Conservation (phyloP, 345 rosid genomes). For the Citrus maxima region DNA sequence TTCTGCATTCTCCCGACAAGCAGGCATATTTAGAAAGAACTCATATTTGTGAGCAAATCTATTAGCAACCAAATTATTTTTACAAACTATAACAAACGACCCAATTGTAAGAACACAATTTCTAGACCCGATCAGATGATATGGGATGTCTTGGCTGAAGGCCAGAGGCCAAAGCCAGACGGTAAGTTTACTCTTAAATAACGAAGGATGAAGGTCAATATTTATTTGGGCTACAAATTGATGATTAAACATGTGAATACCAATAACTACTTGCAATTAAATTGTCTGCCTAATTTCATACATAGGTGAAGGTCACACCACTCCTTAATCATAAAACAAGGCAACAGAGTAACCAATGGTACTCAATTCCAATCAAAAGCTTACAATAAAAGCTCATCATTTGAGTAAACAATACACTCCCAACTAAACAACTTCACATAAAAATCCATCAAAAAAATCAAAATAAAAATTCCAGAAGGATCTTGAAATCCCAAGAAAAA, state of each 20-base stretch:
- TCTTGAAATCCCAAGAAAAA: slow-evolving; percentile 8
- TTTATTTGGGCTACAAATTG: not conserved
- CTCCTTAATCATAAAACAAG: not conserved
- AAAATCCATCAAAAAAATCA: not conserved
- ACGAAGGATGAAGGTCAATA: not conserved
- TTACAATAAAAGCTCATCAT: not conserved
- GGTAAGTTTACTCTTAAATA: no score
- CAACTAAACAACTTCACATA: not conserved
- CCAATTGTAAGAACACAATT: not conserved
- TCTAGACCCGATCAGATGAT: not conserved
- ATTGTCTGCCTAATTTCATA: not conserved
- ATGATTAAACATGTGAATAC: not conserved
- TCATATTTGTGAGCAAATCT: not conserved
- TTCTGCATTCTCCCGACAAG: not conserved
- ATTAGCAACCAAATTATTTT: not conserved
- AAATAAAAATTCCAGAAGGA: slow-evolving; percentile 3
- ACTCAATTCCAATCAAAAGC: not conserved
- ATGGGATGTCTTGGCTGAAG: not conserved
- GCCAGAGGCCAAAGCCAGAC: not conserved
- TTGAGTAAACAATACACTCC: not conserved
- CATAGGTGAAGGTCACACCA: not conserved
- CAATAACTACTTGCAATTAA: not conserved
- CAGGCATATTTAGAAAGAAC: not conserved
- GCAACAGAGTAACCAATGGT: not conserved
- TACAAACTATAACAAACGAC: not conserved